Conservation (phyloP, 1,139 yeast species). For the Diutina neorugosa region DNA sequence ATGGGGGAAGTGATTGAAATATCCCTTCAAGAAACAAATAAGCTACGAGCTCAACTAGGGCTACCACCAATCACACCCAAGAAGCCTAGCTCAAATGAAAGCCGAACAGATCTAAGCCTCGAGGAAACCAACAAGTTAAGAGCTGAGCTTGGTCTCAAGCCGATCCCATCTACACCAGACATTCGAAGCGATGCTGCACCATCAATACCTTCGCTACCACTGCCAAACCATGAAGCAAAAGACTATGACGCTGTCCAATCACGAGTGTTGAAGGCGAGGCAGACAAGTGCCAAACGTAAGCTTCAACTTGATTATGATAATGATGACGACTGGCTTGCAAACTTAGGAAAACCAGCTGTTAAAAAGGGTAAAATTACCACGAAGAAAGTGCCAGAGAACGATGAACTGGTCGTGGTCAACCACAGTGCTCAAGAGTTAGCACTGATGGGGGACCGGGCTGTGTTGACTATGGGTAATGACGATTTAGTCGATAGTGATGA, state of each 20-base stretch:
- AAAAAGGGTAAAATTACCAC: neutral
- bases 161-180: slow-evolving; percentile 6
- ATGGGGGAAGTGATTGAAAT: slow-evolving; percentile 12
- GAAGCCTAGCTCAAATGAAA: neutral
- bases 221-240: slow-evolving; percentile 5
- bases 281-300: slow-evolving; percentile 12
- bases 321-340: slow-evolving; percentile 3
- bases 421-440: neutral
- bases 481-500: neutral
- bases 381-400: neutral
- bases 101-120: slow-evolving; percentile 4
- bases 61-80: slow-evolving; percentile 25
- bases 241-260: slow-evolving; percentile 6
- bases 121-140: slow-evolving; percentile 6
- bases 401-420: neutral
- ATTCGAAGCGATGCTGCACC: slow-evolving; percentile 8
- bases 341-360: neutral
- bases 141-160: slow-evolving; percentile 9
- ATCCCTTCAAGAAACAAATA: slow-evolving; percentile 42
- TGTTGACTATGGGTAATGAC: neutral
- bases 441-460: neutral
- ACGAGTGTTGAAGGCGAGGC: slow-evolving; percentile 12
- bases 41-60: slow-evolving; percentile 35
- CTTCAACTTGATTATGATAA: slow-evolving; percentile 7
- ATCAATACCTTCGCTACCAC: neutral